Percentiles rank a stretch among this genome's conserved stretches.
Evolutionary conservation across 306 rosid genomes (phyloP).

Genomic region (Vigna radiata): DNA sequence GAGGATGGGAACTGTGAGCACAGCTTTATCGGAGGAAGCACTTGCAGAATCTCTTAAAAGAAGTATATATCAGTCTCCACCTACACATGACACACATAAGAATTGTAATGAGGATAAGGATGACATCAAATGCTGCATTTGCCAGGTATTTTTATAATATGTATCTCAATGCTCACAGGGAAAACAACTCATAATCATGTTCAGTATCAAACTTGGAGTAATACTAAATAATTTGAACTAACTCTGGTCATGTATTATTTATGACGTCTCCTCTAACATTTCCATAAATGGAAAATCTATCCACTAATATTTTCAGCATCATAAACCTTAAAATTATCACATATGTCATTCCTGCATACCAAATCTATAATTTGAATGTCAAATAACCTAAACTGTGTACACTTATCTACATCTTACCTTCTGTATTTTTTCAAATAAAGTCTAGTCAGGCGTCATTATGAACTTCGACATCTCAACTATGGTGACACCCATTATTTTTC

Average conservation of each 20-base stretch:
- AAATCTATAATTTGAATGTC: too few species aligned
- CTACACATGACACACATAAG: slow-evolving; percentile 46
- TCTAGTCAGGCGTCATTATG: too few species aligned
- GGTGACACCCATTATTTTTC: neutral
- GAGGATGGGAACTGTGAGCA: slow-evolving; percentile 89
- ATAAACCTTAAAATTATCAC: neutral
- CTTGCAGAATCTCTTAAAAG: slow-evolving; percentile 66
- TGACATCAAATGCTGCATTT: slow-evolving; percentile 80
- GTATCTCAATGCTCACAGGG: slow-evolving; percentile 10
- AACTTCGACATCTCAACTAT: too few species aligned
- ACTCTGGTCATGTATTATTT: too few species aligned
- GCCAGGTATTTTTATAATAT: slow-evolving; percentile 66
- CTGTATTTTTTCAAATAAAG: too few species aligned
- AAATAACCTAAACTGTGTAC: neutral
- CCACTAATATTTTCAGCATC: neutral
- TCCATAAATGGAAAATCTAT: neutral
- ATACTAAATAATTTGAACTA: too few species aligned
- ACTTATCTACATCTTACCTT: neutral
- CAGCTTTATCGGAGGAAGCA: slow-evolving; percentile 77
- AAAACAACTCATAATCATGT: neutral
- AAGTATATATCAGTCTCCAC: slow-evolving; percentile 56
- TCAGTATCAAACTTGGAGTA: too few species aligned
- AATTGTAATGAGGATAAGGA: slow-evolving; percentile 48
- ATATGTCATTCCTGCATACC: neutral
- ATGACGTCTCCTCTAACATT: neutral